Base-by-base conservation (phyloP, 2,329 filamentous ascomycete species). In the Zelopaecilomyces penicillatus region DNA sequence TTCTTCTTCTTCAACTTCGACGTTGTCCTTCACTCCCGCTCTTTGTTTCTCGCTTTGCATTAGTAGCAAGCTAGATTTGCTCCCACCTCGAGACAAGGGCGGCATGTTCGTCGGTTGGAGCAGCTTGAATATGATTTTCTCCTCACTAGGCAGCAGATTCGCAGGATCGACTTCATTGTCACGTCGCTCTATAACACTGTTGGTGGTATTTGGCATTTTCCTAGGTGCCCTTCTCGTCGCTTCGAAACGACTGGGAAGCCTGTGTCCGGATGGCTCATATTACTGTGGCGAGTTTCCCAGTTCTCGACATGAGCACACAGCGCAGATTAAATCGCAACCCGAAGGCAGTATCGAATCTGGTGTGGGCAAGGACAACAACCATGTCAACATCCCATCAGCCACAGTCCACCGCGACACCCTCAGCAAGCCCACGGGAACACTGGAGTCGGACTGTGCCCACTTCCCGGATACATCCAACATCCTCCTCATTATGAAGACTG, bases 401-500 rank as follows among this genome's bases (percentile, higher is more conserved):
- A 30, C 10, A 4, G 19, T 31, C 33, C 32, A 12, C 27, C 3
- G 8, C 10, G 19, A 26, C 4, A 7, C n/a, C 6, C 3, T 19
- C 10, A 11, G 12, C 9, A 36, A 30, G 27, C 33, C 19, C 5
- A 38, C 34, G 10, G 38, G 28, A 30, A 30, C 5, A 6, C 5
- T 29, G 5, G 19, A 63, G 34, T 54, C 59, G 37, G 42, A 59
- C 5, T 70, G 67, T 57, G 61, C 58, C 26, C 49, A 52, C 39
- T 68, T 73, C 39, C 67, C 70, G 8, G 64, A 72, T 45, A 68
- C 65, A 8, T 67, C 67, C 37, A 66, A 68, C 50, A 63, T 75
- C 31, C 60, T 74, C 29, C 60, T 79, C 28, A 60, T 79, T 39
- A 69, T 80, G 59, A 79, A 79, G 61, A 80, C 76, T 4, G 75